Percentiles rank a stretch among this genome's conserved stretches.
Evolutionary conservation across 225 moss, liverwort and hornwort species (phyloP).

Genomic region (Polytrichum commune): DNA sequence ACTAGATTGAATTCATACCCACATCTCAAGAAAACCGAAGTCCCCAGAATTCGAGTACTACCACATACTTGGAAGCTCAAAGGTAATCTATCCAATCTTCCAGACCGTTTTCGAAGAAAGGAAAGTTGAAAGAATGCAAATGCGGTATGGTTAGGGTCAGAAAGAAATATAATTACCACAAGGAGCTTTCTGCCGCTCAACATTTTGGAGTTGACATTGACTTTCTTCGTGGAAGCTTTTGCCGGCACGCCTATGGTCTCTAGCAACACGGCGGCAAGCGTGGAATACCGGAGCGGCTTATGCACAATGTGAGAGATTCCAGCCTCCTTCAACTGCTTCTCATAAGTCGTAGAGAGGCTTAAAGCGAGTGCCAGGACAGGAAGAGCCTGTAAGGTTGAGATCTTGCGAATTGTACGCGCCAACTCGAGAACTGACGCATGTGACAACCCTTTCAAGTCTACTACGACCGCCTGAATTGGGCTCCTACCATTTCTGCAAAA

Average conservation of each 20-base stretch:
- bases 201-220: constrained; percentile 38
- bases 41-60: not conserved
- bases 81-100: not conserved
- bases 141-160: not conserved
- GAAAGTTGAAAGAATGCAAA: not conserved
- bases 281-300: constrained; percentile 45
- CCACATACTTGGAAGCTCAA: no score
- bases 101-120: not conserved
- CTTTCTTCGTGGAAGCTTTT: constrained; percentile 33
- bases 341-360: constrained; percentile 27
- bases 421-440: constrained; percentile 36
- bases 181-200: constrained; percentile 30
- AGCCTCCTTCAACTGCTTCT: constrained; percentile 40
- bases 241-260: constrained; percentile 40
- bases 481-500: constrained; percentile 23
- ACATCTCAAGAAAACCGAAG: not conserved
- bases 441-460: constrained; percentile 44
- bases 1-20: not conserved
- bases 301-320: constrained; percentile 39
- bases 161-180: constrained; percentile 22
- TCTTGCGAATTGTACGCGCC: constrained; percentile 24
- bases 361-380: constrained; percentile 40
- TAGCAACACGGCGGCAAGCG: constrained; percentile 31
- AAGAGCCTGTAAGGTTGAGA: constrained; percentile 20
- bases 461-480: constrained; percentile 32